Evolutionary conservation across 2,329 filamentous ascomycete species (phyloP).

Genomic region (Epichloe aotearoae): DNA sequence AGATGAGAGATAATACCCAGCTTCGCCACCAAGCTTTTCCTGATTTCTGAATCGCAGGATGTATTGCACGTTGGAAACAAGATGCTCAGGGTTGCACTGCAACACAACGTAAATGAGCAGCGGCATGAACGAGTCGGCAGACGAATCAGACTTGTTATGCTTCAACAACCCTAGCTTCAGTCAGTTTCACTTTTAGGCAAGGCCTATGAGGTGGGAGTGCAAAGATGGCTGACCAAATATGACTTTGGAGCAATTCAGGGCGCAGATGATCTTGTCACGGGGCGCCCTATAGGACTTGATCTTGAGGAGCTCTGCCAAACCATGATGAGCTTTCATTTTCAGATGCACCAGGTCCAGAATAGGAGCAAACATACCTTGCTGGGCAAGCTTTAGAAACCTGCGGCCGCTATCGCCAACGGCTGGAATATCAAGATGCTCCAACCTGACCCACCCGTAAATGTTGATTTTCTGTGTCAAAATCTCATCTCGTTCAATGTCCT

Average conservation of each 20-base stretch:
- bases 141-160: constrained; percentile 85
- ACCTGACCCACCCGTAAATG: constrained; percentile 89
- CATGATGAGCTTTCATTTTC: neutral
- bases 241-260: constrained; percentile 97
- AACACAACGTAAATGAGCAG: constrained; percentile 92
- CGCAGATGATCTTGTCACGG: constrained; percentile 94
- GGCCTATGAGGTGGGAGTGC: neutral
- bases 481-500: constrained; percentile 93
- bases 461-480: constrained; percentile 93
- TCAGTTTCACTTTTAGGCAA: neutral
- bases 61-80: constrained; percentile 97
- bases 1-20: constrained; percentile 94
- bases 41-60: constrained; percentile 94
- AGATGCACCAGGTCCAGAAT: neutral
- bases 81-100: constrained; percentile 84
- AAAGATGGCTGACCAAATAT: constrained; percentile 63
- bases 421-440: constrained; percentile 88
- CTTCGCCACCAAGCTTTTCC: constrained; percentile 93
- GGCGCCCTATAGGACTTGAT: constrained; percentile 97
- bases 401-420: constrained; percentile 73
- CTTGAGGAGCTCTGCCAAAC: constrained; percentile 66
- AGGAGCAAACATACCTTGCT: constrained; percentile 49
- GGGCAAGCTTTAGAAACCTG: constrained; percentile 77
- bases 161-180: constrained; percentile 57
- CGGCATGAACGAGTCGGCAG: constrained; percentile 90